These are phyloP conservation scores for Scenedesmus sp. DNA, from an alignment of 163 green algal species.

Conservation along the genomic window DNA sequence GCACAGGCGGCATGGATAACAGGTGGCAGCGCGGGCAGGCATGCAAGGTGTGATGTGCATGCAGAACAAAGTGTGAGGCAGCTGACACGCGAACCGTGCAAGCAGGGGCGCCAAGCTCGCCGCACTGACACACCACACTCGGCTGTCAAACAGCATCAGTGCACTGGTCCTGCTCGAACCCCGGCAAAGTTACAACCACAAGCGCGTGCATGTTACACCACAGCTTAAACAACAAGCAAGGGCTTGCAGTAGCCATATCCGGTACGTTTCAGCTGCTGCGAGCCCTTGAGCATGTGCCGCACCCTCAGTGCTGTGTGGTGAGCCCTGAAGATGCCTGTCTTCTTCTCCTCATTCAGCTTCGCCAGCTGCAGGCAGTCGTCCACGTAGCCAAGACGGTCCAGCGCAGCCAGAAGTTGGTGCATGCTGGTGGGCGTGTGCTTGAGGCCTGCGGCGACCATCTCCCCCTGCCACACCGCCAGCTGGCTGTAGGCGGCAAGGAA, in stretches of 20 bases:
- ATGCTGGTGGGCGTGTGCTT: constrained; percentile 28
- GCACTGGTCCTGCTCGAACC: too few relatives aligned
- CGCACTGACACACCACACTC: too few relatives aligned
- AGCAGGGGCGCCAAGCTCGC: too few relatives aligned
- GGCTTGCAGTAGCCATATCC: too few relatives aligned
- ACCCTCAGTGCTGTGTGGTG: constrained; percentile 40
- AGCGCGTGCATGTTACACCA: neutral
- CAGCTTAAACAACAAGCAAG: neutral
- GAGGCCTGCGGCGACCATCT: constrained; percentile 28
- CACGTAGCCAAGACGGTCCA: constrained; percentile 34
- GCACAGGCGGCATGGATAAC: neutral
- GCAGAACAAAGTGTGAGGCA: neutral
- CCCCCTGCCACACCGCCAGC: constrained; percentile 45
- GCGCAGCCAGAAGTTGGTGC: constrained; percentile 41
- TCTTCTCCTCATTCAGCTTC: constrained; percentile 16
- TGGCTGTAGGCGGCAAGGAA: constrained; percentile 46
- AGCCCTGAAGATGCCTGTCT: constrained; percentile 3
- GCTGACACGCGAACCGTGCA: too few relatives aligned
- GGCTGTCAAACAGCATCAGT: too few relatives aligned
- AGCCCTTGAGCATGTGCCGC: neutral
- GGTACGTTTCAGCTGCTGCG: neutral
- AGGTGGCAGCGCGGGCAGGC: neutral
- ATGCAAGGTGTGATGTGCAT: neutral
- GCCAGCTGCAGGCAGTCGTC: constrained; percentile 51
- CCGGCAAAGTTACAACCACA: too few relatives aligned